Base-by-base conservation (phyloP, 495 filamentous ascomycete genomes). In the Lindgomyces ingoldianus region DNA sequence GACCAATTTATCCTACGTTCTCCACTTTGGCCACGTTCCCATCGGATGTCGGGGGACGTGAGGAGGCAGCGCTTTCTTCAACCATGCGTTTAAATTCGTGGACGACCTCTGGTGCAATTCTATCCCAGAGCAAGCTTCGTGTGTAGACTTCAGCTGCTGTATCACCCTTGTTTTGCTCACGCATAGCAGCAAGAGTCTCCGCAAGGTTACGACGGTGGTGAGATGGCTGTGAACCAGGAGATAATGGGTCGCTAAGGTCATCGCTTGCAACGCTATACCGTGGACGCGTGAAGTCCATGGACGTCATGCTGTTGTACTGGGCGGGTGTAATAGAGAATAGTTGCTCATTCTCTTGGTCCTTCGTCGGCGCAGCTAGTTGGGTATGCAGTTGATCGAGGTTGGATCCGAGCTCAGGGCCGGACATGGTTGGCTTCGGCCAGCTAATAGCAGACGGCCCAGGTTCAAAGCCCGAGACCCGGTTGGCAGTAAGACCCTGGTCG, bases 21-120 rank as follows among this genome's bases (percentile, higher is more conserved):
- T 70, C 68, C 6, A 70, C 56, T 50, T 70, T 66, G 27, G 21
- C 16, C 18, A 54, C 11, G 41, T 42, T 26, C 0, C 63, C 68
- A 48, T 67, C 68, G n/a, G 62, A 63, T 19, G 63, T 64, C 36
- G 56, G 33, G 4, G 67, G 62, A 25, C 62, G 62, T 3, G 64
- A 67, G n/a, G 58, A 29, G 12, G 63, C 52, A 26, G 59, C 63
- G 47, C 65, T 69, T 45, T 77, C 69, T 53, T 72, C 83, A 62
- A 94, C 90, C 85, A 96, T 90, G 72, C 89, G 87, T 69, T 88
- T 89, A 78, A 98, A 98, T 76, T 93, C 90, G 60, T 87, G 85
- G 53, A 98, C 93, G 47, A 97, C 90, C 71, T 98, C 91, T 65
- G 85, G 80, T 47, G 95, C 91, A 64, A 98, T 90, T 73, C 89